phyloP scores from a whole-genome alignment of 2,329 filamentous ascomycete genomes.

The Metarhizium guizhouense region DNA sequence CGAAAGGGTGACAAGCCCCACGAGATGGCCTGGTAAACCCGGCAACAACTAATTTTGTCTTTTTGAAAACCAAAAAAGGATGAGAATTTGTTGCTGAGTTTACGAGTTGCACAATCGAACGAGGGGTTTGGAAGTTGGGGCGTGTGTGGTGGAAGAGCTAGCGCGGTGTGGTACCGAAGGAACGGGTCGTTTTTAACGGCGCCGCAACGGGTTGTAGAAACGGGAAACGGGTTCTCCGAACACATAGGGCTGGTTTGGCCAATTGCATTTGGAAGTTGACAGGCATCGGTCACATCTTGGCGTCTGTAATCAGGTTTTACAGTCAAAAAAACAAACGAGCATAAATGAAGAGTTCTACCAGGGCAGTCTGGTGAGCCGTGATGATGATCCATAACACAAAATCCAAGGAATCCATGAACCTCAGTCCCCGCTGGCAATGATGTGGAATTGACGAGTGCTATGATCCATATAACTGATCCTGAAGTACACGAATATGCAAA shows the following conservation, averaged over 20 bases:
- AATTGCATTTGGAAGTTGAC: conserved; percentile 58
- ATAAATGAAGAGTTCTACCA: conserved; percentile 21
- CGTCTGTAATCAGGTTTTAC: conserved; percentile 58
- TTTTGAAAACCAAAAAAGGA: conserved; percentile 8
- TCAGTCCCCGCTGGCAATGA: neutral
- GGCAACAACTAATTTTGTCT: neutral
- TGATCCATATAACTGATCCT: too few species aligned
- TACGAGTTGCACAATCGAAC: conserved; percentile 13
- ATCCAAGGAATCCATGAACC: neutral
- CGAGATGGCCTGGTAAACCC: conserved; percentile 95
- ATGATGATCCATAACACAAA: conserved; percentile 15
- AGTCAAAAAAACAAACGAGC: conserved; percentile 44
- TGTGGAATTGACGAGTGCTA: neutral
- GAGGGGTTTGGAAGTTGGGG: neutral
- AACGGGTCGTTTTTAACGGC: conserved; percentile 1
- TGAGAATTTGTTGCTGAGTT: conserved; percentile 6
- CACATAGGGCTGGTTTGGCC: conserved; percentile 46
- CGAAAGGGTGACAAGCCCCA: conserved; percentile 99
- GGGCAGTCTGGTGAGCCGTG: conserved; percentile 20
- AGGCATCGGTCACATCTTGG: conserved; percentile 56
- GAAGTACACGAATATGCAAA: neutral
- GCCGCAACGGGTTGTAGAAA: conserved; percentile 32
- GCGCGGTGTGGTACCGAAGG: conserved; percentile 3
- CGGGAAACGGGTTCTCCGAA: conserved; percentile 31
- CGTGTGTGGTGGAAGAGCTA: conserved; percentile 4